Evolutionary conservation across 2,329 filamentous ascomycete genomes (phyloP).

Genomic region (Coniochaeta hoffmannii): DNA sequence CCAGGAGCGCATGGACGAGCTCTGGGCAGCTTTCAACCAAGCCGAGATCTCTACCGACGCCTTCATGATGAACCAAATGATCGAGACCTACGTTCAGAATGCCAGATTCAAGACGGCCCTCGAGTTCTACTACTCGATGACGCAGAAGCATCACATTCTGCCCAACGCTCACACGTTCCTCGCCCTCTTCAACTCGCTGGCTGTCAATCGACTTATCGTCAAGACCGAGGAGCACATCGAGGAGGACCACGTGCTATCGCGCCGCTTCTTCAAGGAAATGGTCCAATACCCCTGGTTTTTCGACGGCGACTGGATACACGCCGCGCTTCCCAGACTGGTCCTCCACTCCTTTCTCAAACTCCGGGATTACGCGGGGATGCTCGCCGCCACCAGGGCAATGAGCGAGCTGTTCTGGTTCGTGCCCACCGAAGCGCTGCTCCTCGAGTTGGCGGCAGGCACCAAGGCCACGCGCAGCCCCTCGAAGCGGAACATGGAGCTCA

Average conservation of each 20-base stretch:
- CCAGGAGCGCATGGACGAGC: constrained; percentile 46
- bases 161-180: constrained; percentile 65
- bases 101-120: constrained; percentile 48
- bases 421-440: constrained; percentile 20
- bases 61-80: constrained; percentile 73
- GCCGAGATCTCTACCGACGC: constrained; percentile 61
- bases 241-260: constrained; percentile 11
- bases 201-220: constrained; percentile 38
- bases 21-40: constrained; percentile 55
- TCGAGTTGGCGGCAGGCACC: constrained; percentile 24
- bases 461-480: constrained; percentile 14
- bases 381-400: constrained; percentile 30
- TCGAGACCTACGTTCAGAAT: constrained; percentile 58
- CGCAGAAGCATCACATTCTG: constrained; percentile 36
- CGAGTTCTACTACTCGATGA: constrained; percentile 47
- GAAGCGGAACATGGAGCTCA: constrained; percentile 15
- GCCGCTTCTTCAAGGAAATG: constrained; percentile 23
- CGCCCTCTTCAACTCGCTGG: constrained; percentile 55
- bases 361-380: constrained; percentile 37
- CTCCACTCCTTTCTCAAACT: constrained; percentile 33
- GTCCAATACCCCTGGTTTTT: constrained; percentile 17
- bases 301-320: constrained; percentile 17
- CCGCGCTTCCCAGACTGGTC: constrained; percentile 21
- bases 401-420: constrained; percentile 19
- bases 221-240: constrained; percentile 10